A percentile compares a stretch with the other conserved stretches of the same genome.
These are phyloP conservation scores for Escovopsis sp. DNA, from an alignment of 2,329 filamentous ascomycete genomes.

Conservation along the genomic window DNA sequence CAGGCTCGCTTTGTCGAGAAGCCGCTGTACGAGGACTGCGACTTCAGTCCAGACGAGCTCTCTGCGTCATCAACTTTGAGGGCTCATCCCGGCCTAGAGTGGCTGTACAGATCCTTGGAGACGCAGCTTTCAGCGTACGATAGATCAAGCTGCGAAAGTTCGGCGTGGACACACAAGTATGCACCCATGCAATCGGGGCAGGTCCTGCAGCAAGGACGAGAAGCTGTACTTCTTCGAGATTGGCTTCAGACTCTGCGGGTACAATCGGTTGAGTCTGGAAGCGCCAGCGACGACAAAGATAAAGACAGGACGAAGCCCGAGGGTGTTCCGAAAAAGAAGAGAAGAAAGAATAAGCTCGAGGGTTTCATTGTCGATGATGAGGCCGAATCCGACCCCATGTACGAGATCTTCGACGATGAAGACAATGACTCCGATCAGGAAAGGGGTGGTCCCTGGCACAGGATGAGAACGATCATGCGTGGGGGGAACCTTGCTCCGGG, in stretches of 20 bases:
- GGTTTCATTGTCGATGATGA: constrained; percentile 69
- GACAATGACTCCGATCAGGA: no score
- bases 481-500: constrained; percentile 22
- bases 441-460: no score
- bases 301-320: constrained; percentile 17
- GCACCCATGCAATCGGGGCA: constrained; percentile 53
- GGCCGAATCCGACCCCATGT: constrained; percentile 56
- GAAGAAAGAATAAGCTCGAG: constrained; percentile 60
- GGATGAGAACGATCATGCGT: constrained; percentile 32
- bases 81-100: constrained; percentile 42
- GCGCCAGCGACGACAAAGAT: constrained; percentile 17
- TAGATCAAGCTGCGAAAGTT: constrained; percentile 55
- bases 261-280: constrained; percentile 55
- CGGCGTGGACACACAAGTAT: constrained; percentile 75
- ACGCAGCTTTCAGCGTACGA: constrained; percentile 66
- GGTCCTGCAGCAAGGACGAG: constrained; percentile 60
- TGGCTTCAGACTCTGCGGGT: constrained; percentile 72
- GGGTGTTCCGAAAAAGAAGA: constrained; percentile 39
- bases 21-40: constrained; percentile 4
- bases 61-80: constrained; percentile 8
- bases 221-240: constrained; percentile 56
- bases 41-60: constrained; percentile 23
- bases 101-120: constrained; percentile 45
- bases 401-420: constrained; percentile 48
- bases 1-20: constrained; percentile 13